phyloP scores from a whole-genome alignment of 768 basidiomycete genomes.

The Xerocomellus chrysenteron region DNA sequence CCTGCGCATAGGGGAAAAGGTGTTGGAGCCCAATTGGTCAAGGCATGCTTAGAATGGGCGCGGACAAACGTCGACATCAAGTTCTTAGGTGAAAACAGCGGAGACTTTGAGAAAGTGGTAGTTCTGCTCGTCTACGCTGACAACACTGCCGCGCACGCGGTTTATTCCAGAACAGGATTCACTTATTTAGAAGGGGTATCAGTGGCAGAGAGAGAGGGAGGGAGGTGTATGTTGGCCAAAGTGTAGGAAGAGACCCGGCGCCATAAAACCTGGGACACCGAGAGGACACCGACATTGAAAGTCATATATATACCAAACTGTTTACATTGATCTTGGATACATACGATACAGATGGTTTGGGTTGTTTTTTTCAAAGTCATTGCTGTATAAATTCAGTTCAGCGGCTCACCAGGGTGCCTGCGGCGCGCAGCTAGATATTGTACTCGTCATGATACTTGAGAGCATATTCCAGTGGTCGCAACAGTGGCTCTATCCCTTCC shows the following conservation, averaged over 20 bases:
- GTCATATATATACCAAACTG: too few relatives aligned
- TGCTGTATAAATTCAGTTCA: not conserved
- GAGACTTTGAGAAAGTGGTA: constrained; percentile 15
- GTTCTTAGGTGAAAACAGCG: not conserved
- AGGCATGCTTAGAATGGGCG: constrained; percentile 26
- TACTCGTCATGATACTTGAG: constrained; percentile 11
- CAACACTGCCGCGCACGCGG: constrained; percentile 14
- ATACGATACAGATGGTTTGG: not conserved
- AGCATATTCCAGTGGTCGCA: constrained; percentile 4
- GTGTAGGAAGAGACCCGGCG: constrained; percentile 26
- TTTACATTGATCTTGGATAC: not conserved
- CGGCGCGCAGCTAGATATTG: not conserved
- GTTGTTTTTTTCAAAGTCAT: not conserved
- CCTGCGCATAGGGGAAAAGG: constrained; percentile 27
- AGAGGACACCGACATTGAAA: too few relatives aligned
- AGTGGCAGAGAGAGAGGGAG: not conserved
- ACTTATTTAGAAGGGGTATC: constrained; percentile 9
- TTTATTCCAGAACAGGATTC: constrained; percentile 27
- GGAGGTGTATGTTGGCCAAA: constrained; percentile 26
- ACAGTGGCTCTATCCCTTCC: constrained; percentile 23
- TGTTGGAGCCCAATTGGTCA: constrained; percentile 15
- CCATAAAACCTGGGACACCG: not conserved
- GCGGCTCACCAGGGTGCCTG: constrained; percentile 11
- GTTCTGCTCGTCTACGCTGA: constrained; percentile 12
- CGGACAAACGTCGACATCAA: constrained; percentile 16